Evolutionary conservation across 257 asterid species (phyloP).

Genomic region (Penstemon eatonii): DNA sequence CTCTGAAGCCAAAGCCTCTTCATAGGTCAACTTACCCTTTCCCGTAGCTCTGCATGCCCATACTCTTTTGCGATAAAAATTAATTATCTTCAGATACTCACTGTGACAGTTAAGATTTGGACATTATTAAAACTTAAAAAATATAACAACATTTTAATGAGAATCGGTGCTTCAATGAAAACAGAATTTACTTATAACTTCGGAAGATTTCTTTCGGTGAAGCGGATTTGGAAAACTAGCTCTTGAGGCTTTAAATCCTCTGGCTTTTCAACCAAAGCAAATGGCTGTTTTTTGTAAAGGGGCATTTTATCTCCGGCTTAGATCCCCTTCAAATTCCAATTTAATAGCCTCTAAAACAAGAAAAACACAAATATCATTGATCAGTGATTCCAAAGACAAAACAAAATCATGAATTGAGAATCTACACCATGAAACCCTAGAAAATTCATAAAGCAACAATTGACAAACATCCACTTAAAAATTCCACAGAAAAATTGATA

Average conservation of each 20-base stretch:
- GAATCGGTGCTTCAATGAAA: slow-evolving; percentile 23
- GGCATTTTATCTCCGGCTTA: slow-evolving; percentile 55
- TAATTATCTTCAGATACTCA: slow-evolving; percentile 71
- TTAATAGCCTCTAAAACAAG: slow-evolving; percentile 38
- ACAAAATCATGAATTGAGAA: slow-evolving; percentile 5
- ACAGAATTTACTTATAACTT: slow-evolving; percentile 53
- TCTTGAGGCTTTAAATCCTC: slow-evolving; percentile 71
- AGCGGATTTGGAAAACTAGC: slow-evolving; percentile 70
- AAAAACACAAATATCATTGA: slow-evolving; percentile 22
- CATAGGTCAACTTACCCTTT: slow-evolving; percentile 75
- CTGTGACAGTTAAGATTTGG: slow-evolving; percentile 42
- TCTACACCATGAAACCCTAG: slow-evolving; percentile 21
- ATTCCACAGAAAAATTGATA: neutral
- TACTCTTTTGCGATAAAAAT: slow-evolving; percentile 62
- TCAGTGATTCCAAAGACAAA: slow-evolving; percentile 22
- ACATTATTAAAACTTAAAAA: slow-evolving; percentile 11
- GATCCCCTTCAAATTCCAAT: slow-evolving; percentile 38
- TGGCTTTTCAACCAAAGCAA: slow-evolving; percentile 62
- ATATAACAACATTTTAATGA: neutral
- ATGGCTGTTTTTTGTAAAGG: slow-evolving; percentile 62
- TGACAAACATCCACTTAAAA: slow-evolving; percentile 27
- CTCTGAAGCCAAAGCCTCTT: slow-evolving; percentile 84
- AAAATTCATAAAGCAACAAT: slow-evolving; percentile 11
- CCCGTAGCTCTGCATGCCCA: slow-evolving; percentile 92
- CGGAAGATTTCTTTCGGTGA: slow-evolving; percentile 88